Evolutionary conservation across 768 basidiomycete species (phyloP), one percentile per base, ranked within the genome.

Genomic region (Crassisporium funariophilum): DNA sequence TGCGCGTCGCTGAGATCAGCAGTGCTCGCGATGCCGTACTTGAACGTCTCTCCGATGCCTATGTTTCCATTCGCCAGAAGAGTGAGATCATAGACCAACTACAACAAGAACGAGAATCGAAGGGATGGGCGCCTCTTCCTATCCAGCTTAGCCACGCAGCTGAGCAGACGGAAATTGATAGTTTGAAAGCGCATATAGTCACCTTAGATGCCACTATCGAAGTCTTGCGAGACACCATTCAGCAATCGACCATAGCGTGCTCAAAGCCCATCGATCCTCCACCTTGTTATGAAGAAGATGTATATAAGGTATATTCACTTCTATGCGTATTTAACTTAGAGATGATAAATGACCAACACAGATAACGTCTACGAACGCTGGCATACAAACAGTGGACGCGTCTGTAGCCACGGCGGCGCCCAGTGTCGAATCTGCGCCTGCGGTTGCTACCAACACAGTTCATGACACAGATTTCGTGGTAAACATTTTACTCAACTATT

Each of bases 11-110:
- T 16, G 84, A 88, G 56, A 83, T 82, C 1, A 61, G 83, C 42
- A 68, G 65, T 20, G 86, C 86, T 22, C 79, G 86, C 31, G 86
- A 89, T 56, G 75, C 73, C 22, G 78, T 75, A 12, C 76, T 85
- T 1, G 65, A 76, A 33, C 78, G 78, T 22, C 74, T 89, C 10
- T 70, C 76, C 23, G 76, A 81, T 36, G 83, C 83, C 8, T 84
- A 81, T 56, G 60, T 67, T 11, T 81, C 82, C 0, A 68, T 88
- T 54, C 75, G 76, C n/a, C 75, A 83, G 58, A 86, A 87, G 64
- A 71, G 75, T 1, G 68, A 71, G 16, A 59, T 68, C 5, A 76
- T 87, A 47, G 70, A 76, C 24, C 68, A 61, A 5, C 59, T 86
- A 35, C 73, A 79, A 52, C 65, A 68, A 44, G 71, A 71, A 43